Base-by-base conservation (phyloP, 1,139 yeast genomes). In the Protomyces inundatus region DNA sequence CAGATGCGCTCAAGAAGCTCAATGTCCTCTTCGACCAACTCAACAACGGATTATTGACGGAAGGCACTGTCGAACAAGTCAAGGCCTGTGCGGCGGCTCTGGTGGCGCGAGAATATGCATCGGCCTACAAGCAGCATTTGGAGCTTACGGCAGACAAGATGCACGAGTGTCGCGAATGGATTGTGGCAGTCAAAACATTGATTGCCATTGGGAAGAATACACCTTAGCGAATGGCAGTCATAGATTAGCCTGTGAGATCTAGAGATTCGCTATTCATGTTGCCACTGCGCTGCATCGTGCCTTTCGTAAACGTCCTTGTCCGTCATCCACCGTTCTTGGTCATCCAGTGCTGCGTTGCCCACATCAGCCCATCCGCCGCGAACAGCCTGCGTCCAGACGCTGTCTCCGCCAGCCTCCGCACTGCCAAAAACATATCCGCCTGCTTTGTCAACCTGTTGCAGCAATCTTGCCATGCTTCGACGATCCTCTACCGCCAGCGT, bases 251-350 rank as follows among this genome's bases (percentile, higher is more conserved):
- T 23, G 23, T 23, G 23, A 23, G 23, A 23, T 23, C 23, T 23
- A 23, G 39, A 36, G 39, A 7, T 2, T 9, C 16, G 23, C 32
- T n/a, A 57, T 52, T 62, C 56, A 16, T 73, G 74, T 58, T 77
- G 76, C 52, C 80, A 79, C 64, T 82, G 82, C 63, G 80, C 80
- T 54, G 76, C 79, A 70, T 85, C 91, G n/a, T 68, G 70, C 61
- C 81, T 79, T 69, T 93, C 98, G 73, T 88, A 90, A 61, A 77
- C 78, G 48, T 83, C 87, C 72, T 91, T 93, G 69, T 85, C 81
- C 65, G 90, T 97, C 10, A 95, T 83, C 99, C 99, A 95, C 67
- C 99, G 79, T 69, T 95, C 98, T 70, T 95, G 98, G 5, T 90
- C 83, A 72, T 91, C 97, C 5, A 86, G 79, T 60, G 79, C 80